Percentiles rank a stretch among this genome's conserved stretches.
Conservation (phyloP, 805 yeast species). For the Monosporozyma aerobia region DNA sequence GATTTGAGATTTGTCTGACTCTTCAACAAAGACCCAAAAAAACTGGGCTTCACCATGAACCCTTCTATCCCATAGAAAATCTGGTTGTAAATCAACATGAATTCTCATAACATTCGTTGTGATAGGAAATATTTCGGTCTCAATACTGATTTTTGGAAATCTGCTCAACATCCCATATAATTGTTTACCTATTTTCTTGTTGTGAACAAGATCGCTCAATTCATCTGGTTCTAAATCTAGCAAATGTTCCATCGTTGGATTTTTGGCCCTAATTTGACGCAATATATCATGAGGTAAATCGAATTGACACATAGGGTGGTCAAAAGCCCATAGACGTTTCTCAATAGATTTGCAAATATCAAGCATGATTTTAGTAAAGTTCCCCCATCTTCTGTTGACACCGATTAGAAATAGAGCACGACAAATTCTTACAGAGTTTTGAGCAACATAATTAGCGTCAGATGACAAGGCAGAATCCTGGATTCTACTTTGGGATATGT, state of each 20-base stretch:
- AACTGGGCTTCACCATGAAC: constrained; percentile 76
- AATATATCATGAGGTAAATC: constrained; percentile 62
- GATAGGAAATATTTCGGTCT: constrained; percentile 80
- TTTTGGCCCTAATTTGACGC: constrained; percentile 51
- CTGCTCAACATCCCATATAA: constrained; percentile 52
- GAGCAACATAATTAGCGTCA: constrained; percentile 89
- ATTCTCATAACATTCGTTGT: constrained; percentile 80
- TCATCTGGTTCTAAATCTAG: constrained; percentile 68
- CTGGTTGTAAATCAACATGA: constrained; percentile 59
- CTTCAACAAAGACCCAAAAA: constrained; percentile 91
- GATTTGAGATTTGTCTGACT: constrained; percentile 61
- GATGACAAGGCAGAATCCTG: constrained; percentile 76
- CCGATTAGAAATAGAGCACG: constrained; percentile 85
- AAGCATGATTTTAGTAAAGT: constrained; percentile 61
- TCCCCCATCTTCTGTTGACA: constrained; percentile 86
- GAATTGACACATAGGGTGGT: constrained; percentile 85
- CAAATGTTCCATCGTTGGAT: constrained; percentile 60
- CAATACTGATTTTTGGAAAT: constrained; percentile 69
- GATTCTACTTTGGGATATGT: constrained; percentile 63
- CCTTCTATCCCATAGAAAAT: constrained; percentile 77
- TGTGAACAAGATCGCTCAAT: constrained; percentile 84
- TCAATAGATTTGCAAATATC: constrained; percentile 83
- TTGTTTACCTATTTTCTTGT: constrained; percentile 58
- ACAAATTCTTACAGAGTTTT: constrained; percentile 86
- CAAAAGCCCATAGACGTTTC: constrained; percentile 76